Base-by-base conservation (phyloP, 108 stramenopile genomes). In the Cylindrotheca closterium region DNA sequence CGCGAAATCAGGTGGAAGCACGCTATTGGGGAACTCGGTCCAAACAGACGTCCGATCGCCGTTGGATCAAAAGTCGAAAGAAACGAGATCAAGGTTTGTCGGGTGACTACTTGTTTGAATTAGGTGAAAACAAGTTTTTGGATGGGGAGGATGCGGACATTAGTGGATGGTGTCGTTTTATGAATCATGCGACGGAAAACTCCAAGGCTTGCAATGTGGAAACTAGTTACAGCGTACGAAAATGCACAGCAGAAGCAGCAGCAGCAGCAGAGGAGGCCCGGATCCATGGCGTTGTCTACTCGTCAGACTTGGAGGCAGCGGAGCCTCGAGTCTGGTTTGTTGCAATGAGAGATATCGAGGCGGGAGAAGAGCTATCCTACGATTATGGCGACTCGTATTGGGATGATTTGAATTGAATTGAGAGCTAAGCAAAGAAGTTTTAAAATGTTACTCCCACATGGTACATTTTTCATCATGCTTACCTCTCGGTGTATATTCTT, bases 351-450 rank as follows among this genome's bases (percentile, higher is more conserved):
- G 75, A 76, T 52, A 88, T 95, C 46, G 67, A 47, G 34, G 60
- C 63, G 28, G 94, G 94, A 27, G 94, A 95, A 66, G 94, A 95
- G 71, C 66, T 95, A 7, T 83, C 75, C 45, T 96, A 91, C 68
- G 91, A 96, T 77, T 96, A 96, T 79, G 80, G 80, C 1, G 80
- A 81, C 51, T 86, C 92, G 46, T 92, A 92, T 68, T 81, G 83
- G 73, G n/a, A n/a, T n/a, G n/a, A n/a, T n/a, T n/a, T n/a, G n/a
- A n/a, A n/a, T n/a, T n/a, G n/a, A n/a, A n/a, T n/a, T n/a, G n/a
- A n/a, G n/a, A n/a, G n/a, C n/a, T n/a, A n/a, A n/a, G n/a, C n/a
- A n/a, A n/a, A n/a, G n/a, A n/a, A n/a, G n/a, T n/a, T n/a, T n/a
- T n/a, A n/a, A n/a, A n/a, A n/a, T n/a, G n/a, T n/a, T n/a, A n/a